Conservation (phyloP, 2,329 filamentous ascomycete genomes). For the Macrophomina phaseolina region DNA sequence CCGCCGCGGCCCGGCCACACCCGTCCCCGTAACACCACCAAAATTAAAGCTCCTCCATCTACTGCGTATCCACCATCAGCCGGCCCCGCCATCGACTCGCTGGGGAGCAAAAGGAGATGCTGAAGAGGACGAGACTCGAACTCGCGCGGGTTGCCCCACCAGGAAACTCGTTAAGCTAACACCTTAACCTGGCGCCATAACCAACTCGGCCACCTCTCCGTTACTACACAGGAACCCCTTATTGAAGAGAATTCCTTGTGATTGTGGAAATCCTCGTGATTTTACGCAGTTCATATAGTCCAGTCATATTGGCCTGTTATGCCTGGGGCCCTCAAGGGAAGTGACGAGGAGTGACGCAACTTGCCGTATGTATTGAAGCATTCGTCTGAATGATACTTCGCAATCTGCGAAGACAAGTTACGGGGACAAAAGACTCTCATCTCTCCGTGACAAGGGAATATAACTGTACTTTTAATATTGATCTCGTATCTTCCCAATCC, state of each 20-base stretch:
- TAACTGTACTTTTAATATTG: no score
- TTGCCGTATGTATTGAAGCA: no score
- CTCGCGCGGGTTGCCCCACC: constrained; percentile 23
- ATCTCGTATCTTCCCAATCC: no score
- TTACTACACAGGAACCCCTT: background rate
- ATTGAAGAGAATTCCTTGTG: background rate
- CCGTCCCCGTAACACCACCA: background rate
- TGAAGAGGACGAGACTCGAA: constrained; percentile 28
- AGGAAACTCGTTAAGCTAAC: constrained; percentile 18
- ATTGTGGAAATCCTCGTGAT: background rate
- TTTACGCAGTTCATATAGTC: background rate
- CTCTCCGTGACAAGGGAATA: background rate
- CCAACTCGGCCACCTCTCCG: no score
- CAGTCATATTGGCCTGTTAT: background rate
- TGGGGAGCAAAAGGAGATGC: background rate
- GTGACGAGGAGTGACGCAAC: no score
- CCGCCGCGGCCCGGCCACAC: constrained; percentile 9
- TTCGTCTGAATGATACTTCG: no score
- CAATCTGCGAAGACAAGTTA: no score
- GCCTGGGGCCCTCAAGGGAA: no score
- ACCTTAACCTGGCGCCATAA: no score
- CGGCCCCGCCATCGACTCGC: no score
- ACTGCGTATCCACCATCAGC: background rate
- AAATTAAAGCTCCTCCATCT: background rate
- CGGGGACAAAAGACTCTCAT: background rate